These are phyloP conservation scores for Exophiala aquamarina DNA, from an alignment of 2,329 filamentous ascomycete species.

Conservation along the genomic window DNA sequence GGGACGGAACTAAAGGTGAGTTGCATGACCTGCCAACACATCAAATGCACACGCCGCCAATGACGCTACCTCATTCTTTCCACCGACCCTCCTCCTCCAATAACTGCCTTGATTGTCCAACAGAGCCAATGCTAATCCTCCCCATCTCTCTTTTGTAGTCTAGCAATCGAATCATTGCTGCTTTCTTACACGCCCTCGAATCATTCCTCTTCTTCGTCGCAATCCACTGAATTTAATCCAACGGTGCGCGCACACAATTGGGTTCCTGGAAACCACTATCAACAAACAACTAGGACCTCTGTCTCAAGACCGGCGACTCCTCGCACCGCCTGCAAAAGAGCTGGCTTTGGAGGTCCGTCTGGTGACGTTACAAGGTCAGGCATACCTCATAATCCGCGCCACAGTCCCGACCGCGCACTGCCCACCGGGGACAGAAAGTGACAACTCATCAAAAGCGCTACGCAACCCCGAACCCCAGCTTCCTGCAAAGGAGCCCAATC, in stretches of 20 bases:
- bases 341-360: slow-evolving; percentile 1
- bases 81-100: slow-evolving; percentile 25
- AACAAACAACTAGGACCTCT: slow-evolving; percentile 5
- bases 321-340: slow-evolving; percentile 9
- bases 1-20: slow-evolving; percentile 27
- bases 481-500: slow-evolving; percentile 47
- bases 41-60: slow-evolving; percentile 26
- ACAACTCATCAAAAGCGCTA: slow-evolving; percentile 43
- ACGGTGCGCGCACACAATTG: slow-evolving; percentile 16
- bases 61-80: slow-evolving; percentile 22
- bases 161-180: slow-evolving; percentile 25
- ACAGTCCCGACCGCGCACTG: slow-evolving; percentile 8
- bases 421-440: slow-evolving; percentile 25
- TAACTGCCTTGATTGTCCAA: slow-evolving; percentile 19
- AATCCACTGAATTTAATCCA: slow-evolving; percentile 16
- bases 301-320: not conserved
- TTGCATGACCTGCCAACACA: slow-evolving; percentile 28
- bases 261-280: slow-evolving; percentile 21
- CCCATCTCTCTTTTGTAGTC: slow-evolving; percentile 18
- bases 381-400: slow-evolving; percentile 21
- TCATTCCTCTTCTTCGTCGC: slow-evolving; percentile 21
- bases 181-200: slow-evolving; percentile 23
- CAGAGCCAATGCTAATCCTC: slow-evolving; percentile 27
- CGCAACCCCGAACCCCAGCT: slow-evolving; percentile 36
- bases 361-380: slow-evolving; percentile 6